Conservation (phyloP, 305 asterid genomes). For the Fraxinus baroniana region DNA sequence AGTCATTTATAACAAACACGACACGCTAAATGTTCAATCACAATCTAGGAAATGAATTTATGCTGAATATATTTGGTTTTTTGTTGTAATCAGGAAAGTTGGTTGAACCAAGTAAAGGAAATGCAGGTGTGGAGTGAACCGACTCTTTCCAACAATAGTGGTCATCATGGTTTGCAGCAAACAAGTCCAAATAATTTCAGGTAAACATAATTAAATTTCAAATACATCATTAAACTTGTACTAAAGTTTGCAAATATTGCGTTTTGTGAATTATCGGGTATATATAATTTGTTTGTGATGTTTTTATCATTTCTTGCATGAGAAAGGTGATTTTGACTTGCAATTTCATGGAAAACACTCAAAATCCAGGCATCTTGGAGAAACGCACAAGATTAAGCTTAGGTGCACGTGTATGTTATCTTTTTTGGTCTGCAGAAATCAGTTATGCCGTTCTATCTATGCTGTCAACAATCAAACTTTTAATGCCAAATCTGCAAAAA, state of each 20-base stretch:
- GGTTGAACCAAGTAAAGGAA: constrained; percentile 83
- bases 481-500: neutral
- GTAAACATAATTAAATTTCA: constrained; percentile 26
- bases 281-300: neutral
- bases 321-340: neutral
- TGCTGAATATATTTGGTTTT: neutral
- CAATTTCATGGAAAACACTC: neutral
- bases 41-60: neutral
- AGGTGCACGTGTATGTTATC: neutral
- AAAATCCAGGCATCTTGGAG: neutral
- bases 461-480: neutral
- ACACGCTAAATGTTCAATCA: constrained; percentile 10
- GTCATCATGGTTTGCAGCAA: constrained; percentile 26
- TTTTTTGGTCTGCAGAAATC: neutral
- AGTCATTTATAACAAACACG: constrained; percentile 65
- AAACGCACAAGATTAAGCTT: neutral
- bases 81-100: constrained; percentile 55
- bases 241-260: neutral
- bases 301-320: neutral
- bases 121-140: constrained; percentile 76
- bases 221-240: neutral
- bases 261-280: neutral
- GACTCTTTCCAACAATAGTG: constrained; percentile 45
- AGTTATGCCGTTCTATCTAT: neutral
- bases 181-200: constrained; percentile 40